Conservation (phyloP, 23 red algal genomes). For the Gracilaria caudata region DNA sequence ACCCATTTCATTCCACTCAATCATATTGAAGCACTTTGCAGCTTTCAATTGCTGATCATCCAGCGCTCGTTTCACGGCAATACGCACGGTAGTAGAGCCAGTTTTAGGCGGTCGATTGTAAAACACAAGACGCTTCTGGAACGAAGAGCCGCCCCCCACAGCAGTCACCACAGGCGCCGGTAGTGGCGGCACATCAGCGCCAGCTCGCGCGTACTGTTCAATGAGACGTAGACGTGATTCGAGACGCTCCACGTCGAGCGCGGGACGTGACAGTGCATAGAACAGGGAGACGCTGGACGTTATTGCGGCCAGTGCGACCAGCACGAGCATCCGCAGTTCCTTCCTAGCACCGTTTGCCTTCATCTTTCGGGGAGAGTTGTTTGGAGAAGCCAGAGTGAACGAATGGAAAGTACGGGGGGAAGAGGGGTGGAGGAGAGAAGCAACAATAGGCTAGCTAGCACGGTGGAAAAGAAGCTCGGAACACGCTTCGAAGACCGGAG, state of each 20-base stretch:
- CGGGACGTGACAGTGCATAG: conserved; percentile 5
- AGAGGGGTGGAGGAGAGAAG: background rate
- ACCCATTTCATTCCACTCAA: conserved; percentile 67
- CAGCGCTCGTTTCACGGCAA: conserved; percentile 56
- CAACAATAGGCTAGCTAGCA: no score
- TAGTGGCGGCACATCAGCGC: conserved; percentile 4
- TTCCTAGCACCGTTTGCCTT: background rate
- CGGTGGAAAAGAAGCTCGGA: background rate
- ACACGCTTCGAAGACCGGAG: background rate
- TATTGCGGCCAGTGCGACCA: conserved; percentile 25
- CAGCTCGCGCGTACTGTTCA: conserved; percentile 16
- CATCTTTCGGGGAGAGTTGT: conserved; percentile 18
- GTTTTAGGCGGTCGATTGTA: conserved; percentile 60
- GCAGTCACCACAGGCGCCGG: conserved; percentile 12
- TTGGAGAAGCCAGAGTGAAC: background rate
- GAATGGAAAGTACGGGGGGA: background rate
- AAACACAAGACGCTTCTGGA: conserved; percentile 39
- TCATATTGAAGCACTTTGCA: conserved; percentile 69
- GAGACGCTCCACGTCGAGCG: conserved; percentile 4
- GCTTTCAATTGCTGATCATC: conserved; percentile 22
- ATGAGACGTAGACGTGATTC: conserved; percentile 21
- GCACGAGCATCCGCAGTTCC: conserved; percentile 23
- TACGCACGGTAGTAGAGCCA: conserved; percentile 52
- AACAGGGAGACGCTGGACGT: conserved; percentile 11
- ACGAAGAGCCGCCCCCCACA: background rate